Evolutionary conservation across 257 asterid genomes (phyloP).

Genomic region (Nicotiana obtusifolia): DNA sequence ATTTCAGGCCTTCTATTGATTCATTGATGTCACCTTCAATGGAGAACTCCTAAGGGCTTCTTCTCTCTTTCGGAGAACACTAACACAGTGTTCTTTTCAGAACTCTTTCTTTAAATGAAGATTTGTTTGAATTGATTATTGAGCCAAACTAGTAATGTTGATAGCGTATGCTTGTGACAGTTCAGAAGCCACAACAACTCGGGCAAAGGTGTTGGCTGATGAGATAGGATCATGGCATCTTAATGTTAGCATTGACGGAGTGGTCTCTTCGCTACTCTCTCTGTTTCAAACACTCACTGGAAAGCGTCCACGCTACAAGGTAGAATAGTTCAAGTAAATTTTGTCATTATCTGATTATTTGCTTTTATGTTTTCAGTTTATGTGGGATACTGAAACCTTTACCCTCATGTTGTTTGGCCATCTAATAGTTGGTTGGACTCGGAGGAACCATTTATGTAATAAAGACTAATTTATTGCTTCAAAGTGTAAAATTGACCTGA

Average conservation of each 20-base stretch:
- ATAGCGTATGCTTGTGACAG: slow-evolving; percentile 30
- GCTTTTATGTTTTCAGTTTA: background rate
- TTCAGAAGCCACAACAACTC: slow-evolving; percentile 61
- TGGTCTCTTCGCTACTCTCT: slow-evolving; percentile 67
- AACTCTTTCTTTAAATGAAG: background rate
- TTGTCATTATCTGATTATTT: background rate
- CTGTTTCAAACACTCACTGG: slow-evolving; percentile 87
- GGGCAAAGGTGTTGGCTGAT: slow-evolving; percentile 82
- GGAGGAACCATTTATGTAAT: background rate
- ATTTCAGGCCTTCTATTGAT: background rate
- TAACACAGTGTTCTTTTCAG: background rate
- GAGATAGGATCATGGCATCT: slow-evolving; percentile 98
- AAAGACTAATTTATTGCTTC: slow-evolving; percentile 8
- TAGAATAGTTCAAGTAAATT: slow-evolving; percentile 16
- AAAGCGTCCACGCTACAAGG: slow-evolving; percentile 78
- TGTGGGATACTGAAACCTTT: background rate
- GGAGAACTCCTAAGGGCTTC: background rate
- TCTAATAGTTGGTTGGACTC: background rate
- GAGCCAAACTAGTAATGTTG: slow-evolving; percentile 12
- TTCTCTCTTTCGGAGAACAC: background rate
- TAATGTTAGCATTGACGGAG: slow-evolving; percentile 77
- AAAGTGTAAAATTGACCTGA: slow-evolving; percentile 7
- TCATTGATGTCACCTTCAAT: background rate
- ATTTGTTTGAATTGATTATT: background rate
- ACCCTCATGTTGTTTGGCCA: background rate